Evolutionary conservation across 2,329 filamentous ascomycete species (phyloP).

Genomic region (Coniochaeta hoffmannii): DNA sequence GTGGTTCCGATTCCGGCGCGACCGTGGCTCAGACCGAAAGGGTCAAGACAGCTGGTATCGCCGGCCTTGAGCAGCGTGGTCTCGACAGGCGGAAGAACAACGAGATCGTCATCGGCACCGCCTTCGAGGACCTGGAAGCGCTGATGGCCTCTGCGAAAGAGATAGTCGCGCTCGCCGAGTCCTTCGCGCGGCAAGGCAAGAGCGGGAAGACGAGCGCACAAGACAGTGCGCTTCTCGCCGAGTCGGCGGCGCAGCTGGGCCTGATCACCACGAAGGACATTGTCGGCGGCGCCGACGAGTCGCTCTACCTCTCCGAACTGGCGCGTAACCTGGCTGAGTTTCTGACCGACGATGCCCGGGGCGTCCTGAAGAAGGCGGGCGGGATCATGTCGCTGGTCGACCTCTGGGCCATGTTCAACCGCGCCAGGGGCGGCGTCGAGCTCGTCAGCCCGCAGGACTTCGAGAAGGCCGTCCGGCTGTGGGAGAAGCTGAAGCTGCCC

Average conservation of each 20-base stretch:
- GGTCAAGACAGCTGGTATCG: conserved; percentile 74
- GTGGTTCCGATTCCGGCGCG: conserved; percentile 6
- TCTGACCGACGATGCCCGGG: conserved; percentile 74
- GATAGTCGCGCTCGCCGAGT: conserved; percentile 86
- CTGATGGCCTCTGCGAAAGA: conserved; percentile 97
- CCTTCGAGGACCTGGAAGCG: conserved; percentile 93
- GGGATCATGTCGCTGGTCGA: conserved; percentile 88
- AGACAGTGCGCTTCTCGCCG: conserved; percentile 66
- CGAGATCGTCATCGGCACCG: conserved; percentile 82
- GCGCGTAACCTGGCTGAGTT: conserved; percentile 83
- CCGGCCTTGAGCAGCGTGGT: conserved; percentile 80
- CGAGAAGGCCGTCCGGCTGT: conserved; percentile 78
- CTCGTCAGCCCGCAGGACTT: conserved; percentile 89
- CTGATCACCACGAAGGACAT: conserved; percentile 95
- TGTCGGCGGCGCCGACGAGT: conserved; percentile 70
- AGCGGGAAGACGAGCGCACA: conserved; percentile 47
- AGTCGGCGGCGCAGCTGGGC: conserved; percentile 77
- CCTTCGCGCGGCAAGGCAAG: conserved; percentile 64
- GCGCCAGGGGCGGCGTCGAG: conserved; percentile 86
- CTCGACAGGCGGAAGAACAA: conserved; percentile 86
- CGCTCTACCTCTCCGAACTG: conserved; percentile 82
- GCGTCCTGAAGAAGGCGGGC: conserved; percentile 70
- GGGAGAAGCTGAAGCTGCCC: conserved; percentile 81
- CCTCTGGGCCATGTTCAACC: conserved; percentile 91
- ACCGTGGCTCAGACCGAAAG: conserved; percentile 20